phyloP scores from a whole-genome alignment of 306 rosid genomes.

The Coriaria nepalensis region DNA sequence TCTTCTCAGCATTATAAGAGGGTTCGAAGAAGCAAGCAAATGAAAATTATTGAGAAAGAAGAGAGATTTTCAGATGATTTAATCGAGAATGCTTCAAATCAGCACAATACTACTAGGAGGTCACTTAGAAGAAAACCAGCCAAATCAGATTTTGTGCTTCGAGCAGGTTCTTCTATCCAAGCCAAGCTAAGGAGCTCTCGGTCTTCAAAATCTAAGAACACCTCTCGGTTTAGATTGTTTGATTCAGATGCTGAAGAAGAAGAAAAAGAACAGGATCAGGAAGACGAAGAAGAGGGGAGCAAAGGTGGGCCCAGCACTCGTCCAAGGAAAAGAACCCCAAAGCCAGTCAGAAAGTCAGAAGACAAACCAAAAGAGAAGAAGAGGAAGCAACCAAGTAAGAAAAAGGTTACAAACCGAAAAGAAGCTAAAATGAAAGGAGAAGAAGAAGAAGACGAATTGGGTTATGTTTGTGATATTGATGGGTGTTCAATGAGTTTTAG shows the following conservation, averaged over 20 bases:
- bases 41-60: slow-evolving; percentile 19
- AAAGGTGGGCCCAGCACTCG: slow-evolving; percentile 90
- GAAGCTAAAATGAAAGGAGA: slow-evolving; percentile 33
- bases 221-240: slow-evolving; percentile 13
- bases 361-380: slow-evolving; percentile 38
- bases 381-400: slow-evolving; percentile 30
- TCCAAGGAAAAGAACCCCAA: slow-evolving; percentile 63
- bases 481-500: slow-evolving; percentile 86
- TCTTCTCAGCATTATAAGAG: slow-evolving; percentile 15
- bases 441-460: slow-evolving; percentile 26
- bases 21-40: slow-evolving; percentile 16
- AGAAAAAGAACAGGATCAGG: slow-evolving; percentile 19
- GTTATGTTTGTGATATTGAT: slow-evolving; percentile 61
- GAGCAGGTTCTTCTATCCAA: slow-evolving; percentile 18
- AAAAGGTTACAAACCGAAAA: slow-evolving; percentile 29
- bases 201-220: slow-evolving; percentile 34
- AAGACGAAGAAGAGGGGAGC: too few relatives aligned
- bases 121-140: slow-evolving; percentile 44
- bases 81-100: slow-evolving; percentile 27
- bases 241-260: slow-evolving; percentile 41
- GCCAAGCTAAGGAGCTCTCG: slow-evolving; percentile 31
- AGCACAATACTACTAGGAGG: slow-evolving; percentile 23
- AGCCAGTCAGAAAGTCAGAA: slow-evolving; percentile 28
- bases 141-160: slow-evolving; percentile 28
- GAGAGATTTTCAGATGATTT: slow-evolving; percentile 27